Evolutionary conservation across 768 basidiomycete species (phyloP).

Genomic region (Amanita polypyramis): DNA sequence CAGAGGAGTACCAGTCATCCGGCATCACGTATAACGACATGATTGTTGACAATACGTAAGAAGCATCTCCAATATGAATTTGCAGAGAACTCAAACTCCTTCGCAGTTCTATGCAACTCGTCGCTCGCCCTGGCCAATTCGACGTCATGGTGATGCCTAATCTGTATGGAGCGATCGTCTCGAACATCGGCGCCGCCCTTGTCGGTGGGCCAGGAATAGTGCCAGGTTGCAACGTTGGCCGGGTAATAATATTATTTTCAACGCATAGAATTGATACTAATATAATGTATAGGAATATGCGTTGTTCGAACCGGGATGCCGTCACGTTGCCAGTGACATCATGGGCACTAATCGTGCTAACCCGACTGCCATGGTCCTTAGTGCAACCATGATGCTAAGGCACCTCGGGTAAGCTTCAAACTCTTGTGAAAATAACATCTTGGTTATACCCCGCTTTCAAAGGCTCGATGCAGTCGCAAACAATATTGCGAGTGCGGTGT

Average conservation of each 20-base stretch:
- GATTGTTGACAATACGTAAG: slow-evolving; percentile 98
- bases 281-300: slow-evolving; percentile 68
- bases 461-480: slow-evolving; percentile 92
- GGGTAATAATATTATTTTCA: slow-evolving; percentile 34
- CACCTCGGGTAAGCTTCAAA: slow-evolving; percentile 69
- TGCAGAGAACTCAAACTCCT: neutral
- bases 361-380: slow-evolving; percentile 95
- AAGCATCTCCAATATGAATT: slow-evolving; percentile 4
- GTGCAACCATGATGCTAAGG: slow-evolving; percentile 95
- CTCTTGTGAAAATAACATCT: slow-evolving; percentile 9
- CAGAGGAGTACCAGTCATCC: slow-evolving; percentile 89
- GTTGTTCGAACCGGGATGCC: slow-evolving; percentile 96
- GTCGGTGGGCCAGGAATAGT: slow-evolving; percentile 98
- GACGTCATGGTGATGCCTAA: slow-evolving; percentile 99
- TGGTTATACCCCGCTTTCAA: slow-evolving; percentile 9
- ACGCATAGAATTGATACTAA: slow-evolving; percentile 8
- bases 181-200: slow-evolving; percentile 96
- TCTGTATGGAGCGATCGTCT: slow-evolving; percentile 93
- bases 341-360: slow-evolving; percentile 96
- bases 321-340: slow-evolving; percentile 90
- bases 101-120: slow-evolving; percentile 94
- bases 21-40: slow-evolving; percentile 95
- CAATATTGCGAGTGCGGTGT: slow-evolving; percentile 84
- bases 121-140: slow-evolving; percentile 90
- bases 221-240: slow-evolving; percentile 95